Conservation (phyloP, 2,329 filamentous ascomycete species). For the Helotiales sp. region DNA sequence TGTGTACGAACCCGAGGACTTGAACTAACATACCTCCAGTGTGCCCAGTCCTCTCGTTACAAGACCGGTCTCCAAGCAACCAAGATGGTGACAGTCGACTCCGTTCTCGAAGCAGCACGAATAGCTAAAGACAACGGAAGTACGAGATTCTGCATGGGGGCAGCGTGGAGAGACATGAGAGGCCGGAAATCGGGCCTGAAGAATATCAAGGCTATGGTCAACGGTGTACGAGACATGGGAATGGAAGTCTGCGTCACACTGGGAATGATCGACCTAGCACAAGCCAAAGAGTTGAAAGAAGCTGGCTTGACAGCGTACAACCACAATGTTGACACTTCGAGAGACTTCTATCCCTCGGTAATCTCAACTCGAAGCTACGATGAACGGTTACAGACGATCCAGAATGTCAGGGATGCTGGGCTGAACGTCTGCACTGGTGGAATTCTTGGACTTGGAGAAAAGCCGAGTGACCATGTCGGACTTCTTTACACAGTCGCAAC, state of each 20-base stretch:
- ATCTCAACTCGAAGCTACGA: constrained; percentile 89
- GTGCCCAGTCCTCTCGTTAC: constrained; percentile 85
- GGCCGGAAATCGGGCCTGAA: constrained; percentile 82
- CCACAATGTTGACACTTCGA: constrained; percentile 89
- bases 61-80: constrained; percentile 77
- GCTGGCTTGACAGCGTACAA: constrained; percentile 92
- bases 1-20: neutral
- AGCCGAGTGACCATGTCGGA: constrained; percentile 77
- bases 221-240: constrained; percentile 77
- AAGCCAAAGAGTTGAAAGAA: constrained; percentile 81
- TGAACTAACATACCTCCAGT: constrained; percentile 44
- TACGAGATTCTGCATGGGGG: constrained; percentile 94
- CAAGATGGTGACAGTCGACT: constrained; percentile 78
- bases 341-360: constrained; percentile 85
- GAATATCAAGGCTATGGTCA: constrained; percentile 86
- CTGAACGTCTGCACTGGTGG: constrained; percentile 91
- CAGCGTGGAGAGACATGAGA: constrained; percentile 92
- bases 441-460: constrained; percentile 85
- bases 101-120: constrained; percentile 78
- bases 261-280: constrained; percentile 84
- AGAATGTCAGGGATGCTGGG: constrained; percentile 81
- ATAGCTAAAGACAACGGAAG: constrained; percentile 82
- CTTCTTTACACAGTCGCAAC: constrained; percentile 83
- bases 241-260: constrained; percentile 96
- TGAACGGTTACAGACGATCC: constrained; percentile 79